These are phyloP conservation scores for Podila horticola DNA, from an alignment of 192 early-diverging fungal genomes.

Conservation along the genomic window DNA sequence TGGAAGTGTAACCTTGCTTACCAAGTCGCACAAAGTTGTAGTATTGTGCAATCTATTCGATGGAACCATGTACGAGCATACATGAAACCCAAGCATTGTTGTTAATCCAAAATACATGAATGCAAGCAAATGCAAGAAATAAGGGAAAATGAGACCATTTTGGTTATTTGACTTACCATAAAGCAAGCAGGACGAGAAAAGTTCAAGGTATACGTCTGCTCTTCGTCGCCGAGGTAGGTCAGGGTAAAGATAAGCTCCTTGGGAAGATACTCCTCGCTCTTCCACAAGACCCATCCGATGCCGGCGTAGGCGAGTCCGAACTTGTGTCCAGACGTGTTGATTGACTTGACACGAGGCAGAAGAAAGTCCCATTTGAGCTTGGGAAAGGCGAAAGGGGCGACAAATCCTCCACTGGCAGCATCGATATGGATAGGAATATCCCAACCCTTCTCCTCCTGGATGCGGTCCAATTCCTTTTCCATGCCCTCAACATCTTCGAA, in stretches of 20 bases:
- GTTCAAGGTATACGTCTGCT: constrained; percentile 80
- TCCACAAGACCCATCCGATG: constrained; percentile 86
- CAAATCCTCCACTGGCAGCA: constrained; percentile 84
- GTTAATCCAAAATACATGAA: neutral
- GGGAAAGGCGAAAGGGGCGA: constrained; percentile 82
- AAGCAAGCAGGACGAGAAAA: constrained; percentile 77
- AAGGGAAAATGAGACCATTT: neutral
- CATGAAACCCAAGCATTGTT: neutral
- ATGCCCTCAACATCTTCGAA: constrained; percentile 79
- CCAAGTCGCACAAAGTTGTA: constrained; percentile 84
- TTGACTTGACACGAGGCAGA: constrained; percentile 74
- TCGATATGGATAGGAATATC: constrained; percentile 87
- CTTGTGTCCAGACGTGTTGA: constrained; percentile 89
- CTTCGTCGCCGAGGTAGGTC: constrained; percentile 76
- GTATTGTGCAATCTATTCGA: constrained; percentile 75
- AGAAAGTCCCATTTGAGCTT: constrained; percentile 74
- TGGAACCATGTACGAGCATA: no score
- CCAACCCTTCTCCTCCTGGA: constrained; percentile 66
- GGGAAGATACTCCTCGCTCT: constrained; percentile 70
- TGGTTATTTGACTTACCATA: constrained; percentile 46
- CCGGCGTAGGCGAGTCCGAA: constrained; percentile 86
- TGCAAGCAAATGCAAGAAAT: neutral
- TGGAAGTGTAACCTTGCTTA: constrained; percentile 68
- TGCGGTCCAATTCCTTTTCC: constrained; percentile 66
- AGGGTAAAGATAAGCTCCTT: constrained; percentile 80